Evolutionary conservation across 768 basidiomycete genomes (phyloP).

Genomic region (Gloeophyllum trabeum): DNA sequence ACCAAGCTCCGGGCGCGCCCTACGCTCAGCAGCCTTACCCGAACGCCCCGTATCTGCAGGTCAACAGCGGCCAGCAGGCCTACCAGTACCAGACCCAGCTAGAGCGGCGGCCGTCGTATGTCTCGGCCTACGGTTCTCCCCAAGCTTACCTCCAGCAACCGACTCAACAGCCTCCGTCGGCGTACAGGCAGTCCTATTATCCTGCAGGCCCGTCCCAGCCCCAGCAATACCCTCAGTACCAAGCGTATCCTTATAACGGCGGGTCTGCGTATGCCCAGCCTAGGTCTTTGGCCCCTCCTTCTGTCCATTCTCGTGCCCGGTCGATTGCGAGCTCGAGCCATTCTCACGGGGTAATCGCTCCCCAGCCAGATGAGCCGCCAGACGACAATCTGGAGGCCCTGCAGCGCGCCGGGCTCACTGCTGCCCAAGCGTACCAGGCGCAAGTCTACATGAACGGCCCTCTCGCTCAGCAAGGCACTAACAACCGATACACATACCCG

Average conservation of each 20-base stretch:
- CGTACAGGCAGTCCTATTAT: constrained; percentile 30
- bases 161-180: constrained; percentile 12
- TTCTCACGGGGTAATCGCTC: constrained; percentile 30
- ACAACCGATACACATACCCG: constrained; percentile 8
- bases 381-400: constrained; percentile 32
- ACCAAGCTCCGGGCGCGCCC: constrained; percentile 19
- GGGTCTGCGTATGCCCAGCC: constrained; percentile 20
- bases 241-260: constrained; percentile 10
- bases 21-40: constrained; percentile 11
- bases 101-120: constrained; percentile 37
- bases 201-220: constrained; percentile 17
- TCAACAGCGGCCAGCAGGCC: constrained; percentile 13
- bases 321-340: constrained; percentile 35
- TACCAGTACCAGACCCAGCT: constrained; percentile 16
- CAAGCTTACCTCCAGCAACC: constrained; percentile 13
- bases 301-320: constrained; percentile 32
- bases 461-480: constrained; percentile 13
- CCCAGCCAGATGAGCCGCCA: constrained; percentile 37
- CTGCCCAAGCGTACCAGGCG: constrained; percentile 74
- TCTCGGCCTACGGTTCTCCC: constrained; percentile 22
- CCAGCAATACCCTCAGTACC: constrained; percentile 14
- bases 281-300: constrained; percentile 27
- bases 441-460: constrained; percentile 49
- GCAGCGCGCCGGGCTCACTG: constrained; percentile 46
- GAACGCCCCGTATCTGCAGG: constrained; percentile 18